These are phyloP conservation scores for Colletotrichum tofieldiae DNA, from an alignment of 2,329 filamentous ascomycete genomes.

Conservation along the genomic window DNA sequence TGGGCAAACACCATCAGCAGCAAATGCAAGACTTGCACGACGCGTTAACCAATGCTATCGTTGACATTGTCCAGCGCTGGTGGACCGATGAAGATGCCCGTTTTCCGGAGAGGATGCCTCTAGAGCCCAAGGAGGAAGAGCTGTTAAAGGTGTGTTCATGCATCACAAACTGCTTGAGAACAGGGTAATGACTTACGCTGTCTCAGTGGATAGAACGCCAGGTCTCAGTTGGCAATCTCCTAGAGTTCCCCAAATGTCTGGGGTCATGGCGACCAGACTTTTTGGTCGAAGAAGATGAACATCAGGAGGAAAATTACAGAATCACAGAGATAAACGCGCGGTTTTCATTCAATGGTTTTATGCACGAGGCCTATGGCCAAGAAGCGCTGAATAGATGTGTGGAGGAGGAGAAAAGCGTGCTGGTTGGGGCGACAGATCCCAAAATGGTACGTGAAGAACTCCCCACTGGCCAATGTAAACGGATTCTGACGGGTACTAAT, in stretches of 20 bases:
- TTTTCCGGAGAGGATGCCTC: constrained; percentile 53
- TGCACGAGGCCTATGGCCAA: constrained; percentile 52
- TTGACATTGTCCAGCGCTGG: constrained; percentile 57
- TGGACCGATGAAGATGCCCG: constrained; percentile 52
- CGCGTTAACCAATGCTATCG: constrained; percentile 51
- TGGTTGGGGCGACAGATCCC: constrained; percentile 48
- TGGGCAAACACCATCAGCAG: constrained; percentile 49
- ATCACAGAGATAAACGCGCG: constrained; percentile 61
- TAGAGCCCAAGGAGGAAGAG: constrained; percentile 50
- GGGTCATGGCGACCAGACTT: constrained; percentile 60
- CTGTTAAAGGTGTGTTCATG: constrained; percentile 47
- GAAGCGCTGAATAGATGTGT: constrained; percentile 46
- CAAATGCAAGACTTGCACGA: constrained; percentile 51
- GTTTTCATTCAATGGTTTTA: constrained; percentile 57
- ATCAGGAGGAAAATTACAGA: constrained; percentile 46
- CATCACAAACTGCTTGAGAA: neutral
- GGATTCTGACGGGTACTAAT: neutral
- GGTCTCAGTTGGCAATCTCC: constrained; percentile 46
- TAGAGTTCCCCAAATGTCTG: constrained; percentile 44
- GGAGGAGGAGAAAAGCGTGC: constrained; percentile 28
- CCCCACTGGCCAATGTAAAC: too few relatives aligned
- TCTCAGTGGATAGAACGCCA: constrained; percentile 52
- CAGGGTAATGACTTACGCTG: neutral
- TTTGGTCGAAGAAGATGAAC: constrained; percentile 51
- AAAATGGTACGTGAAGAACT: constrained; percentile 42